phyloP scores from a whole-genome alignment of 768 basidiomycete species.

The Podaxis sp. region DNA sequence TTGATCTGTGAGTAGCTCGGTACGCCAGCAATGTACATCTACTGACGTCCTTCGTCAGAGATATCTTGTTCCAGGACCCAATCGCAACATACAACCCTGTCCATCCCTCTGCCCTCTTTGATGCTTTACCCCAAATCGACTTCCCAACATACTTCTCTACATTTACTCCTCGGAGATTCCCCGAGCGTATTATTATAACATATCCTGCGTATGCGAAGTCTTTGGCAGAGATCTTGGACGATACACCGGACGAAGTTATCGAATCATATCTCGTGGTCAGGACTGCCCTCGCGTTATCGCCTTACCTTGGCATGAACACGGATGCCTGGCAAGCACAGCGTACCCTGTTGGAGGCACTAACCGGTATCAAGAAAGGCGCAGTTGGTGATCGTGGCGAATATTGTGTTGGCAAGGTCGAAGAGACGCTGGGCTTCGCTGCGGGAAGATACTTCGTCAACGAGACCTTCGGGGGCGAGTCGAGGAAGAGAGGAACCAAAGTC shows the following conservation, averaged over 20 bases:
- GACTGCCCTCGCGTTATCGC: conserved; percentile 65
- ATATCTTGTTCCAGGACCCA: conserved; percentile 76
- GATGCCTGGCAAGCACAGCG: conserved; percentile 78
- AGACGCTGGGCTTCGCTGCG: conserved; percentile 81
- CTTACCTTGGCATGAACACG: conserved; percentile 71
- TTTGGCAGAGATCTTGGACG: conserved; percentile 66
- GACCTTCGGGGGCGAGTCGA: conserved; percentile 78
- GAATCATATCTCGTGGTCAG: conserved; percentile 89
- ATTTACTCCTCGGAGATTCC: conserved; percentile 77
- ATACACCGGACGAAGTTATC: conserved; percentile 66
- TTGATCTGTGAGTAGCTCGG: conserved; percentile 62
- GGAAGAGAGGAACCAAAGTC: conserved; percentile 76
- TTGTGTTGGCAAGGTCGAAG: conserved; percentile 74
- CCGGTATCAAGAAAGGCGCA: conserved; percentile 86
- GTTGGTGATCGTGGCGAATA: conserved; percentile 81
- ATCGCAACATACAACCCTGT: conserved; percentile 87
- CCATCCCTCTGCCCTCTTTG: conserved; percentile 65
- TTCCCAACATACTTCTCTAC: conserved; percentile 86
- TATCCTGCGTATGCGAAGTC: conserved; percentile 74
- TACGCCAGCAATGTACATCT: background rate
- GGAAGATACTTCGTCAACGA: conserved; percentile 88
- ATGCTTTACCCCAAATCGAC: conserved; percentile 70
- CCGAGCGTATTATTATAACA: conserved; percentile 75
- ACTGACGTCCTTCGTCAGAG: conserved; percentile 36
- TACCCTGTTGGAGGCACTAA: conserved; percentile 66